Evolutionary conservation across 129 eudicot species (phyloP), one percentile per base, ranked within the genome.

Genomic region (Lonicera japonica): DNA sequence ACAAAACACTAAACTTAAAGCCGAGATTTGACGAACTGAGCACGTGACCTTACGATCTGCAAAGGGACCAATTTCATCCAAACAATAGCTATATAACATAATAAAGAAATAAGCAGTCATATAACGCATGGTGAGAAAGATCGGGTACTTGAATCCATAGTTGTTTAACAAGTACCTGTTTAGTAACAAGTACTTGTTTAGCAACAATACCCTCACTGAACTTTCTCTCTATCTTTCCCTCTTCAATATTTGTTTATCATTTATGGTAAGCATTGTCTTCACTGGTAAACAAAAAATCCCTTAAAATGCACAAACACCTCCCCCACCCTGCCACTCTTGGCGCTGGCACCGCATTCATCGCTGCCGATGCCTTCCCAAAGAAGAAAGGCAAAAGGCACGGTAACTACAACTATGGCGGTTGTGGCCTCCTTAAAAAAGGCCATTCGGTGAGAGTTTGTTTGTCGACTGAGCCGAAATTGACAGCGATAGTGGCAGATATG

Each of bases 371-470:
- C 5, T 70, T 70, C 57, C 74, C 68, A 14, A 29, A 67, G 16
- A 82, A 80, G 70, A 72, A 68, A 58, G 94, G 94, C 41, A 88
- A 92, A 69, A 77, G 67, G 2, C 90, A 96, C 5, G 99, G 99
- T 5, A 83, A 60, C 75, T 92, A 92, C 83, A 92, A 74, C 80
- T 87, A 96, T n/a, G 87, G 99, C 69, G 85, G 96, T 0, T 92
- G 99, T 24, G 99, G 99, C 19, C 67, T 54, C 13, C 99, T 96
- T 2, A 92, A 92, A 24, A 82, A 79, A 50, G 96, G 99, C 61
- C 99, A 92, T 20, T 54, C 64, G 83, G 47, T n/a, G 79, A 68
- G 70, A 8, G 46, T 14, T 15, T 8, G 70, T 45, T 9, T 59
- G n/a, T n/a, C n/a, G n/a, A n/a, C n/a, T n/a, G n/a, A 5, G 65